Conservation (phyloP, 2,329 filamentous ascomycete genomes). For the Penicillium fuscoglaucum region DNA sequence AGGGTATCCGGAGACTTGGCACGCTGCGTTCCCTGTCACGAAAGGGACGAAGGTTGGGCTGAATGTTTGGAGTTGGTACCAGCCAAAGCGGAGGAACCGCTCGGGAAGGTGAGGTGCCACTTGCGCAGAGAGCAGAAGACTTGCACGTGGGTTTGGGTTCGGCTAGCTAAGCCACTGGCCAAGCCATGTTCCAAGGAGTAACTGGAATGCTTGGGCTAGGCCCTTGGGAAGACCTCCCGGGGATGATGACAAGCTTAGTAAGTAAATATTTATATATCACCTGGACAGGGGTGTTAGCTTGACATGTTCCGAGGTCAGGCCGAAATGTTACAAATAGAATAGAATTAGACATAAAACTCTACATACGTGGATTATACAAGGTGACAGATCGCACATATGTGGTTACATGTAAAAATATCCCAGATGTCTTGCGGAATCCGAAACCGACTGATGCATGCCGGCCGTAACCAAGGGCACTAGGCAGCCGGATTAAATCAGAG, state of each 20-base stretch:
- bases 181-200: slow-evolving; percentile 5
- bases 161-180: slow-evolving; percentile 3
- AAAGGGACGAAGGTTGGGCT: slow-evolving; percentile 60
- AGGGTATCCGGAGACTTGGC: slow-evolving; percentile 60
- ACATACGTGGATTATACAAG: background rate
- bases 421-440: background rate
- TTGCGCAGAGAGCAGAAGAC: background rate
- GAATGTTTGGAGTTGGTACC: slow-evolving; percentile 67
- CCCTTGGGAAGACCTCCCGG: background rate
- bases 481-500: slow-evolving; percentile 11
- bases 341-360: background rate
- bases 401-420: background rate
- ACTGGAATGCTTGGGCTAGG: slow-evolving; percentile 9
- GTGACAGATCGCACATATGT: background rate
- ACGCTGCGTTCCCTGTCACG: slow-evolving; percentile 60
- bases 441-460: slow-evolving; percentile 5
- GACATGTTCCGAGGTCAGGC: background rate
- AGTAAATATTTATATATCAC: background rate
- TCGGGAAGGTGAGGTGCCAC: background rate
- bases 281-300: background rate
- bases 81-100: slow-evolving; percentile 33
- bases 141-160: slow-evolving; percentile 1
- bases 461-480: slow-evolving; percentile 2
- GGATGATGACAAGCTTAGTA: background rate
- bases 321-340: background rate